phyloP scores from a whole-genome alignment of 257 asterid genomes.

The Knoxia roxburghii region DNA sequence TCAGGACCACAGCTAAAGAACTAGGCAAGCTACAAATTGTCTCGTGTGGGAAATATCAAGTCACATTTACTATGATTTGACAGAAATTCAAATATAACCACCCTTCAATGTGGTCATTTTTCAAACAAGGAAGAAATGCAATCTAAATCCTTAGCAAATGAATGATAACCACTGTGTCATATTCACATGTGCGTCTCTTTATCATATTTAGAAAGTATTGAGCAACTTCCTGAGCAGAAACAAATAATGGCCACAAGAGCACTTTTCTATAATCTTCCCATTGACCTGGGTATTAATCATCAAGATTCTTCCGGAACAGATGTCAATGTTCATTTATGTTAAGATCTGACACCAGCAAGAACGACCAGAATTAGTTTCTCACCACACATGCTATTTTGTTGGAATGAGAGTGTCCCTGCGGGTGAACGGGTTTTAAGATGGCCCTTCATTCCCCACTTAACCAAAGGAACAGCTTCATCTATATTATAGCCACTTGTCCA shows the following conservation, averaged over 20 bases:
- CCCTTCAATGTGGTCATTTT: background rate
- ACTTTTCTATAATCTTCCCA: background rate
- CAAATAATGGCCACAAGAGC: no score
- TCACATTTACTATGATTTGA: no score
- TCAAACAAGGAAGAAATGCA: background rate
- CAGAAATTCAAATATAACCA: background rate
- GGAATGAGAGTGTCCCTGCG: constrained; percentile 74
- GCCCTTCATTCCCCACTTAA: constrained; percentile 59
- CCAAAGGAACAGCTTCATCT: constrained; percentile 72
- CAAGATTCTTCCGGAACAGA: background rate
- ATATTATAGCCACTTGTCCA: constrained; percentile 92
- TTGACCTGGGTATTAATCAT: background rate
- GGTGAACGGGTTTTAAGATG: constrained; percentile 40
- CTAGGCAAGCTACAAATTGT: background rate
- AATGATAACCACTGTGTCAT: no score
- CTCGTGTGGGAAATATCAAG: background rate
- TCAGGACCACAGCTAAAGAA: no score
- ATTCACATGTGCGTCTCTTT: no score
- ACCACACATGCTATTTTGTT: constrained; percentile 83
- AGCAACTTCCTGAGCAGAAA: background rate
- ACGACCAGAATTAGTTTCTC: constrained; percentile 14
- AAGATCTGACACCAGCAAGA: background rate
- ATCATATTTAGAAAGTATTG: no score
- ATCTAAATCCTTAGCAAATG: no score
- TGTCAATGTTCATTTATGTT: background rate